Evolutionary conservation across 1,139 yeast genomes (phyloP).

Genomic region (Saccharomycopsis hybrid): DNA sequence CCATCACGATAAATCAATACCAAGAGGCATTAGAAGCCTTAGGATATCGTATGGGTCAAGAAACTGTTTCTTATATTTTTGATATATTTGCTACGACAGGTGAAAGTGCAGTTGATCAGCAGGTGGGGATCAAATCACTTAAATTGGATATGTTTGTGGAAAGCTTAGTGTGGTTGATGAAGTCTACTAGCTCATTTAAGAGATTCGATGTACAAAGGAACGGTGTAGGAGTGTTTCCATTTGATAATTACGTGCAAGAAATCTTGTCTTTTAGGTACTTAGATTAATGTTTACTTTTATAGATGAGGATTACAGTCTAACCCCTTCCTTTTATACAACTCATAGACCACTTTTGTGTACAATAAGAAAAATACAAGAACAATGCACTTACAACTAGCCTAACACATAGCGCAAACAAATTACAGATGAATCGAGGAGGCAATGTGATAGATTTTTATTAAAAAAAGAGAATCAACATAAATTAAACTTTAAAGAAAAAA

Average conservation of each 20-base stretch:
- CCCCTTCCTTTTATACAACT: too few species aligned
- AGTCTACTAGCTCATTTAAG: constrained; percentile 72
- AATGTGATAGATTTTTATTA: too few species aligned
- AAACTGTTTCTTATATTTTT: constrained; percentile 54
- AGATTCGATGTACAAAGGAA: constrained; percentile 69
- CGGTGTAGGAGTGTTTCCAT: constrained; percentile 71
- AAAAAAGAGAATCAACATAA: too few species aligned
- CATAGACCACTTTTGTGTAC: too few species aligned
- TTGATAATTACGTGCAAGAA: constrained; percentile 71
- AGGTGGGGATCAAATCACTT: constrained; percentile 47
- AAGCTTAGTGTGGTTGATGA: constrained; percentile 66
- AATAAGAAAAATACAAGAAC: too few species aligned
- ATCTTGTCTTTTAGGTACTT: constrained; percentile 32
- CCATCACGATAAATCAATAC: constrained; percentile 66
- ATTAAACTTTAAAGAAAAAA: too few species aligned
- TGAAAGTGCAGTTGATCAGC: constrained; percentile 26
- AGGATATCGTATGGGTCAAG: constrained; percentile 59
- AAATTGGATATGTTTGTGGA: constrained; percentile 82
- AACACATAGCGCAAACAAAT: too few species aligned
- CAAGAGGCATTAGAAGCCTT: constrained; percentile 60
- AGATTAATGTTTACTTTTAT: too few species aligned
- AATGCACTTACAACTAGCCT: too few species aligned
- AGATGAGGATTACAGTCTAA: too few species aligned
- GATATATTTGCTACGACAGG: constrained; percentile 42
- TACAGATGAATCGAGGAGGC: too few species aligned